Evolutionary conservation across 768 basidiomycete genomes (phyloP).

Genomic region (Naganishia antarctica): DNA sequence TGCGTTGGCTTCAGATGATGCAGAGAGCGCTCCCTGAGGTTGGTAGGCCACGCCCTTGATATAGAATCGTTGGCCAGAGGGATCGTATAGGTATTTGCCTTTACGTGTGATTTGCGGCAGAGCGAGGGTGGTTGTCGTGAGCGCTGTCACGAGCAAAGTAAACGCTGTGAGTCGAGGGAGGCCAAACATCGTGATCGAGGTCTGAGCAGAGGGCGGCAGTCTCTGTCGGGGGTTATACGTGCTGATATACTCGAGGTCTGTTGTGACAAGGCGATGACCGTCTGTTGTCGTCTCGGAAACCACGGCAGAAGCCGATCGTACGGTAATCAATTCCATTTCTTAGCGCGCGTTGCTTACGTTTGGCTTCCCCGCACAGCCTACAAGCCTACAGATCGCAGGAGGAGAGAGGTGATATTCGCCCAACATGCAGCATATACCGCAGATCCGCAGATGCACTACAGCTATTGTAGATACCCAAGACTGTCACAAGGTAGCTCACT

Average conservation of each 20-base stretch:
- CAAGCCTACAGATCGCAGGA: no score
- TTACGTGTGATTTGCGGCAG: slow-evolving; percentile 64
- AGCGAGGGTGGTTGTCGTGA: slow-evolving; percentile 53
- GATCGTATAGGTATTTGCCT: slow-evolving; percentile 76
- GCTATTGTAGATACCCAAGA: no score
- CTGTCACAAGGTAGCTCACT: no score
- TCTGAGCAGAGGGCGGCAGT: background rate
- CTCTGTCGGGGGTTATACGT: no score
- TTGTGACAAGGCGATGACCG: no score
- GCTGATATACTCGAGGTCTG: no score
- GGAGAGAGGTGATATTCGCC: no score
- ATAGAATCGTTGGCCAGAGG: slow-evolving; percentile 71
- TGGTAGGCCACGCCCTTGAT: slow-evolving; percentile 86
- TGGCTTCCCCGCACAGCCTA: background rate
- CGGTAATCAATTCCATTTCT: background rate
- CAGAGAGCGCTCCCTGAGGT: slow-evolving; percentile 60
- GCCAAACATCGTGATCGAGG: slow-evolving; percentile 2
- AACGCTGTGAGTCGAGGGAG: slow-evolving; percentile 1
- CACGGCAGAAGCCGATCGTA: background rate
- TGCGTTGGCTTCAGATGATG: slow-evolving; percentile 35
- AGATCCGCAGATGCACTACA: no score
- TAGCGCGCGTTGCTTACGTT: background rate
- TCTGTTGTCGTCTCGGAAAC: no score
- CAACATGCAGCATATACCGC: no score
- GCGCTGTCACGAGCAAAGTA: slow-evolving; percentile 35